These are phyloP conservation scores for Gillenia trifoliata DNA, from an alignment of 306 rosid genomes.

Conservation along the genomic window DNA sequence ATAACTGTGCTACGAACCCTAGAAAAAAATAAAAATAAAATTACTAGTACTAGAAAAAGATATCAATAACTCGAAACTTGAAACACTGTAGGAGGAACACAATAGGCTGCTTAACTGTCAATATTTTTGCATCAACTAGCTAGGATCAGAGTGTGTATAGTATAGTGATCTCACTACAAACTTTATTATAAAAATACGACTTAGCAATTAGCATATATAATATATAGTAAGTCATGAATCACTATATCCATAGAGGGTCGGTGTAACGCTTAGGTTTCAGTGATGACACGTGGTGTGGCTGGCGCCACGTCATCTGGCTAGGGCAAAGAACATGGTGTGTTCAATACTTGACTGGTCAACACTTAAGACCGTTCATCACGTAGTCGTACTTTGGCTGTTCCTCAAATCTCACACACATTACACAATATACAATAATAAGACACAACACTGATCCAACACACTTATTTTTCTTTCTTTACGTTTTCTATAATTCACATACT, in stretches of 20 bases:
- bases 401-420: not conserved
- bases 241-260: constrained; percentile 12
- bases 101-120: not conserved
- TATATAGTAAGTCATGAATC: not conserved
- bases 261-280: constrained; percentile 10
- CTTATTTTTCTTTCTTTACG: not conserved
- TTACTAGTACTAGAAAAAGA: too few relatives aligned
- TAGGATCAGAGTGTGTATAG: not conserved
- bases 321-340: constrained; percentile 4
- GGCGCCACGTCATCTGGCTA: not conserved
- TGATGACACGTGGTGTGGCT: constrained; percentile 12
- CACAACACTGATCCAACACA: not conserved
- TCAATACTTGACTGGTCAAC: constrained; percentile 59
- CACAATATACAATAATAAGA: not conserved
- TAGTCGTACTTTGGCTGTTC: constrained; percentile 26
- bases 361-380: constrained; percentile 17
- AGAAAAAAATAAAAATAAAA: too few relatives aligned
- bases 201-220: not conserved
- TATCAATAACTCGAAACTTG: not conserved
- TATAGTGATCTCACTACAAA: constrained; percentile 11
- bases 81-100: not conserved
- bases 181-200: not conserved
- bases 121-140: constrained; percentile 1
- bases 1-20: too few relatives aligned
- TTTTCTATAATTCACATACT: not conserved